A percentile compares a stretch with the other conserved stretches of the same genome.
These are phyloP conservation scores for Aspergillus saccharolyticus DNA, from an alignment of 495 filamentous ascomycete genomes.

Conservation along the genomic window DNA sequence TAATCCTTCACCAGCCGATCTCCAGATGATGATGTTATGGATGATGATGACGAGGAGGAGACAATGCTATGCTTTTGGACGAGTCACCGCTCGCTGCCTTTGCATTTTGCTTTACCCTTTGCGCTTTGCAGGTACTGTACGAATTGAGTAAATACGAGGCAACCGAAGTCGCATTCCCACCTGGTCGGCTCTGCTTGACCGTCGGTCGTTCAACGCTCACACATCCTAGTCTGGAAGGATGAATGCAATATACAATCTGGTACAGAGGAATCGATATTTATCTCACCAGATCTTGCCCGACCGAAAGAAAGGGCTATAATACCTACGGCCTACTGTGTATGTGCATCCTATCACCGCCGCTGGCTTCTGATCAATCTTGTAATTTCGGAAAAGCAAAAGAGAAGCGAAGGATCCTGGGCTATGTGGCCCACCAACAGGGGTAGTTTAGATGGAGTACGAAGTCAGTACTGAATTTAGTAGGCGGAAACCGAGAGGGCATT, in stretches of 20 bases:
- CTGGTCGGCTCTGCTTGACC: not conserved
- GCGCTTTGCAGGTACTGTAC: too few species aligned
- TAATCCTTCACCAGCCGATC: not conserved
- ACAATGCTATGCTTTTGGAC: constrained; percentile 3
- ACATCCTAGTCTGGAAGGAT: not conserved
- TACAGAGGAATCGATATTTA: not conserved
- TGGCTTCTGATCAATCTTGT: not conserved
- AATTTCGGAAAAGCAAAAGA: not conserved
- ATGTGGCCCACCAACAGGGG: not conserved
- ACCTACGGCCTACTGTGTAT: not conserved
- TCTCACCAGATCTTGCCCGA: not conserved
- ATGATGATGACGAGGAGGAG: constrained; percentile 1
- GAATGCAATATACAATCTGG: not conserved
- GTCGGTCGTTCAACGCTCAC: not conserved
- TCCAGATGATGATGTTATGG: not conserved
- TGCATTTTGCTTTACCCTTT: too few species aligned
- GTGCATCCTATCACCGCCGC: too few species aligned
- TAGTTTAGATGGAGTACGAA: not conserved
- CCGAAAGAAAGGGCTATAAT: not conserved
- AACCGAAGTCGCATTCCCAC: not conserved
- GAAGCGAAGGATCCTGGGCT: not conserved
- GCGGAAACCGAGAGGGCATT: too few species aligned
- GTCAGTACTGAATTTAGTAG: not conserved
- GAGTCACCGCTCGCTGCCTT: not conserved
- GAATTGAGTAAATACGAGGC: not conserved